Conservation (phyloP, 768 basidiomycete genomes). For the Leccinum longicurvipes region DNA sequence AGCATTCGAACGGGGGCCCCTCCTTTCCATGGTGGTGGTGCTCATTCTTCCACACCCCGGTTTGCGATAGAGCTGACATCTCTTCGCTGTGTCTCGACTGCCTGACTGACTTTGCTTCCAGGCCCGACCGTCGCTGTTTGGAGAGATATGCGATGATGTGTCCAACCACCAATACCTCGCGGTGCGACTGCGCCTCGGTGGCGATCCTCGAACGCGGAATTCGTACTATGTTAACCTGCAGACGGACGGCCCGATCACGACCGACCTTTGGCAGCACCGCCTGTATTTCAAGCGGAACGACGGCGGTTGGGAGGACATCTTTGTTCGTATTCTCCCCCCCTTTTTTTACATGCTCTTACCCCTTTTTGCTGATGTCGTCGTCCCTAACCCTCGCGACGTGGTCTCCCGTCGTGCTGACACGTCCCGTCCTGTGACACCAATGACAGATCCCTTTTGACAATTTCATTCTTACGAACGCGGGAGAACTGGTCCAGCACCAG, state of each 20-base stretch:
- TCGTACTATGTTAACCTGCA: conserved; percentile 95
- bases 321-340: conserved; percentile 47
- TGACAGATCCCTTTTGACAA: conserved; percentile 75
- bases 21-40: neutral
- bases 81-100: neutral
- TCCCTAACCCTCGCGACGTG: neutral
- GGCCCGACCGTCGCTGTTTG: conserved; percentile 81
- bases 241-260: conserved; percentile 75
- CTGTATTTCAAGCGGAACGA: conserved; percentile 71
- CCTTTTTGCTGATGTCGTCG: neutral
- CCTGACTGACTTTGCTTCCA: conserved; percentile 27
- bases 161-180: conserved; percentile 78
- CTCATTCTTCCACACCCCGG: too few relatives aligned
- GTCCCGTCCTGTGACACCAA: neutral
- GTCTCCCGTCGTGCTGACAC: conserved; percentile 1
- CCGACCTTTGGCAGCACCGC: conserved; percentile 93
- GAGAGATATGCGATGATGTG: conserved; percentile 81
- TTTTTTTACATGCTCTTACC: neutral
- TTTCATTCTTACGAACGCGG: conserved; percentile 73
- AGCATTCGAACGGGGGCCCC: neutral
- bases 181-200: conserved; percentile 73
- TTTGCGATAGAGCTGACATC: neutral
- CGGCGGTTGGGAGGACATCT: conserved; percentile 77
- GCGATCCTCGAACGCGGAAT: conserved; percentile 70
- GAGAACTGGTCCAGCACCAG: conserved; percentile 65